These are phyloP conservation scores for Lindgomyces ingoldianus DNA, from an alignment of 495 filamentous ascomycete genomes.

Conservation along the genomic window DNA sequence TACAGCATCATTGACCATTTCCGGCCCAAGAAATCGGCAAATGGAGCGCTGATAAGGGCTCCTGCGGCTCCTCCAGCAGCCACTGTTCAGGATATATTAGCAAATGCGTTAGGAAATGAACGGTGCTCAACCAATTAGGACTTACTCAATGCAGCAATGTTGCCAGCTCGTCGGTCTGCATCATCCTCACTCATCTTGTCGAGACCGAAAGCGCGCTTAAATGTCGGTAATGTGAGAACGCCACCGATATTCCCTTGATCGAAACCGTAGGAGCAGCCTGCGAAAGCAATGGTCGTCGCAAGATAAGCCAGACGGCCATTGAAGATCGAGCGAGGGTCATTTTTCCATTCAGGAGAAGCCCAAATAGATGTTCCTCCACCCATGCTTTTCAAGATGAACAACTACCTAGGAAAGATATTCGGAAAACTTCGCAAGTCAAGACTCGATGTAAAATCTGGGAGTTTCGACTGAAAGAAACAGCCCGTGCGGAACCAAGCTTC, in stretches of 20 bases:
- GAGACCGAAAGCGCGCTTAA: slow-evolving; percentile 17
- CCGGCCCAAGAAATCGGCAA: slow-evolving; percentile 74
- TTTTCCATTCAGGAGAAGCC: slow-evolving; percentile 12
- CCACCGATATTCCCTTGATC: slow-evolving; percentile 22
- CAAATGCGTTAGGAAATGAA: slow-evolving; percentile 48
- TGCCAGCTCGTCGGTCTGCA: slow-evolving; percentile 4
- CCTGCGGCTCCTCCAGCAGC: slow-evolving; percentile 88
- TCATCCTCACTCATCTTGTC: slow-evolving; percentile 13
- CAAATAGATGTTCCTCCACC: slow-evolving; percentile 15
- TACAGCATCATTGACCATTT: slow-evolving; percentile 57
- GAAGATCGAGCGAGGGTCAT: slow-evolving; percentile 7
- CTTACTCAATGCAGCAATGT: slow-evolving; percentile 18
- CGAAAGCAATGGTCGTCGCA: slow-evolving; percentile 14
- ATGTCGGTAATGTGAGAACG: slow-evolving; percentile 15
- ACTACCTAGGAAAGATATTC: not conserved
- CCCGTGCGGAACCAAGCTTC: not conserved
- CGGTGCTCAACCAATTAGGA: not conserved
- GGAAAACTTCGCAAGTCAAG: not conserved
- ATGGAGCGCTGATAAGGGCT: slow-evolving; percentile 65
- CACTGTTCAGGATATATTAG: slow-evolving; percentile 63
- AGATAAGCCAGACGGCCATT: slow-evolving; percentile 5
- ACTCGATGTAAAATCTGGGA: too few relatives aligned
- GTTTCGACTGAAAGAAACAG: too few relatives aligned
- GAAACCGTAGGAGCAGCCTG: slow-evolving; percentile 18
- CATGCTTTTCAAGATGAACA: slow-evolving; percentile 4